Percentiles rank a stretch among this genome's conserved stretches.
phyloP scores from a whole-genome alignment of 2,329 filamentous ascomycete genomes.

The Xylariales sp. region DNA sequence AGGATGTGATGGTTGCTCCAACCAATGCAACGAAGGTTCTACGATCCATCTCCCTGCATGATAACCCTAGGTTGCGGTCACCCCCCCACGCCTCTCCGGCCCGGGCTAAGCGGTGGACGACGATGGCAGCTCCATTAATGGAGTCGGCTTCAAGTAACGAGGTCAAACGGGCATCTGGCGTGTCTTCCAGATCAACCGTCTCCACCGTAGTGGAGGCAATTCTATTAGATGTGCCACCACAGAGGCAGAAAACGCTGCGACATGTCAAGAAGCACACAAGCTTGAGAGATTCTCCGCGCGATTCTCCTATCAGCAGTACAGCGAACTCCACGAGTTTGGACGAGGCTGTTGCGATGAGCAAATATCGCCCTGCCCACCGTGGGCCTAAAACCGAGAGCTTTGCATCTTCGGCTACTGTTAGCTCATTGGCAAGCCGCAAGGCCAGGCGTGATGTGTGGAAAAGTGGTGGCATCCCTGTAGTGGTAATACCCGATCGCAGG shows the following conservation, averaged over 20 bases:
- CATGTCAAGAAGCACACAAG: conserved; percentile 53
- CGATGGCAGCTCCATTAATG: conserved; percentile 30
- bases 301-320: conserved; percentile 37
- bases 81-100: conserved; percentile 25
- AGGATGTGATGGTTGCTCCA: conserved; percentile 42
- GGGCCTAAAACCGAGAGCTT: conserved; percentile 40
- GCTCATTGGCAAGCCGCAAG: conserved; percentile 47
- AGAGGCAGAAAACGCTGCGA: conserved; percentile 51
- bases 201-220: conserved; percentile 57
- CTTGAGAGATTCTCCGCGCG: conserved; percentile 35
- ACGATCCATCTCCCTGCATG: conserved; percentile 41
- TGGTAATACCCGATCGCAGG: conserved; percentile 55
- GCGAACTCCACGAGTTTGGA: conserved; percentile 33
- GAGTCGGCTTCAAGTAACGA: conserved; percentile 38
- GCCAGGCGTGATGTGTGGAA: conserved; percentile 57
- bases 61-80: conserved; percentile 32
- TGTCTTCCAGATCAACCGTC: conserved; percentile 49
- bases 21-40: conserved; percentile 48
- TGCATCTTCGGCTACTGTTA: conserved; percentile 42
- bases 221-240: conserved; percentile 45
- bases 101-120: conserved; percentile 22
- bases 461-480: conserved; percentile 57
- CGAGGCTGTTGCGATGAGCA: conserved; percentile 22
- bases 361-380: conserved; percentile 20
- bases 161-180: conserved; percentile 44